Conservation (phyloP, 78 protist species). For the Blattamonas nauphoetae region DNA sequence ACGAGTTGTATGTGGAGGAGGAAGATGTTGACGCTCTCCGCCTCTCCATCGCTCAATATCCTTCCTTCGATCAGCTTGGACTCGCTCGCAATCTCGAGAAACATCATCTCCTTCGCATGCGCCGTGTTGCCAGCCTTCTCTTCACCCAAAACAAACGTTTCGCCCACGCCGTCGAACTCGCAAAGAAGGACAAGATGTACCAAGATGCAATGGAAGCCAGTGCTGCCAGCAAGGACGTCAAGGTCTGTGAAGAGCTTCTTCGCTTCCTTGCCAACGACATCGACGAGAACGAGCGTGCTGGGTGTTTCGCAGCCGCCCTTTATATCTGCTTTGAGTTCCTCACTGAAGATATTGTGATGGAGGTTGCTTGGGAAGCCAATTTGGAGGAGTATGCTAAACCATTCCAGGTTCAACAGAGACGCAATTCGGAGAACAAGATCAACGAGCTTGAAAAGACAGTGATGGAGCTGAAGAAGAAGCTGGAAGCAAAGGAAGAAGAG, state of each 20-base stretch:
- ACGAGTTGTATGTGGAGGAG: constrained; percentile 83
- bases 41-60: constrained; percentile 49
- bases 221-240: constrained; percentile 64
- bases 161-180: constrained; percentile 70
- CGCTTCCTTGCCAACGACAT: constrained; percentile 71
- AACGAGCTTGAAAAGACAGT: neutral
- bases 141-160: constrained; percentile 59
- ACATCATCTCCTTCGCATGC: constrained; percentile 87
- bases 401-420: constrained; percentile 73
- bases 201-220: constrained; percentile 91
- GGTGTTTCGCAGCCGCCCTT: constrained; percentile 87
- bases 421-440: constrained; percentile 29
- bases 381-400: constrained; percentile 95
- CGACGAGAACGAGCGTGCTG: constrained; percentile 11
- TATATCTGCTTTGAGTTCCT: constrained; percentile 87
- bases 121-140: constrained; percentile 85
- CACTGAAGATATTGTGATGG: constrained; percentile 86
- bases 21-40: constrained; percentile 86
- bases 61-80: neutral
- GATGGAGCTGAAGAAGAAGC: constrained; percentile 14
- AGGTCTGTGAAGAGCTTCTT: constrained; percentile 78
- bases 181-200: constrained; percentile 83
- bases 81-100: constrained; percentile 77
- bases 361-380: constrained; percentile 91
- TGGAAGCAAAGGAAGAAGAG: neutral